Percentiles rank a stretch among this genome's conserved stretches.
phyloP scores from a whole-genome alignment of 2,329 filamentous ascomycete species.

The Stenocarpella maydis region DNA sequence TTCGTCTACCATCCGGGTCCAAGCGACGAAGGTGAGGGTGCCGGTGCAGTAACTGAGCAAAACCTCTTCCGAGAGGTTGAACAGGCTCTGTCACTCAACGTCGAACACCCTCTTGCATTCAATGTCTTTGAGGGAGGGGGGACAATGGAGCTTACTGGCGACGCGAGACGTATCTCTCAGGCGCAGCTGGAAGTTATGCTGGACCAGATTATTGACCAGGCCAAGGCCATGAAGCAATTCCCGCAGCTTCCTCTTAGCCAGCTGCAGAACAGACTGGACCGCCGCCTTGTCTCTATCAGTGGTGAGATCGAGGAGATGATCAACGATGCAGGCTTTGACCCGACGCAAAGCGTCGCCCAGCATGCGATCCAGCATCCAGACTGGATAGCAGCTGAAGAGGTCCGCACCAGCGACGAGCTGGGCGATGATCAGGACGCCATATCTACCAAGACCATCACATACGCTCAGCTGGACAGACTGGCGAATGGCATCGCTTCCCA shows the following conservation, averaged over 20 bases:
- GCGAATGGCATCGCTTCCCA: slow-evolving; percentile 60
- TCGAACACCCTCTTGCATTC: slow-evolving; percentile 51
- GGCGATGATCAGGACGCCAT: slow-evolving; percentile 46
- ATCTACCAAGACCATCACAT: slow-evolving; percentile 63
- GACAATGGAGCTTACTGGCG: slow-evolving; percentile 38
- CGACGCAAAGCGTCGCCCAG: slow-evolving; percentile 47
- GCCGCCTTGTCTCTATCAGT: slow-evolving; percentile 31
- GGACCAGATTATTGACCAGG: slow-evolving; percentile 38
- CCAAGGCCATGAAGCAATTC: slow-evolving; percentile 34
- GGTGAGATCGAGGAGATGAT: slow-evolving; percentile 10
- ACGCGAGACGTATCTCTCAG: slow-evolving; percentile 38
- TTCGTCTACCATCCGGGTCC: slow-evolving; percentile 40
- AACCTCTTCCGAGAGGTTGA: slow-evolving; percentile 43
- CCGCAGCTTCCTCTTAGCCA: slow-evolving; percentile 34
- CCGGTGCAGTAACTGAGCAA: not conserved
- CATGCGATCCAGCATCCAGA: slow-evolving; percentile 56
- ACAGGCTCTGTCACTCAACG: slow-evolving; percentile 46
- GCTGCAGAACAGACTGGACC: slow-evolving; percentile 33
- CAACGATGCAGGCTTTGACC: slow-evolving; percentile 37
- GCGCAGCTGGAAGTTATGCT: slow-evolving; percentile 38
- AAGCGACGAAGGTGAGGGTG: not conserved
- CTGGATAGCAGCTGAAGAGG: slow-evolving; percentile 63
- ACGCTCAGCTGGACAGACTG: slow-evolving; percentile 61
- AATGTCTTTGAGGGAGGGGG: slow-evolving; percentile 45
- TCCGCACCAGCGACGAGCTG: slow-evolving; percentile 48